phyloP scores from a whole-genome alignment of 1,284 basidiomycete species.

The Leccinum fuscescens region DNA sequence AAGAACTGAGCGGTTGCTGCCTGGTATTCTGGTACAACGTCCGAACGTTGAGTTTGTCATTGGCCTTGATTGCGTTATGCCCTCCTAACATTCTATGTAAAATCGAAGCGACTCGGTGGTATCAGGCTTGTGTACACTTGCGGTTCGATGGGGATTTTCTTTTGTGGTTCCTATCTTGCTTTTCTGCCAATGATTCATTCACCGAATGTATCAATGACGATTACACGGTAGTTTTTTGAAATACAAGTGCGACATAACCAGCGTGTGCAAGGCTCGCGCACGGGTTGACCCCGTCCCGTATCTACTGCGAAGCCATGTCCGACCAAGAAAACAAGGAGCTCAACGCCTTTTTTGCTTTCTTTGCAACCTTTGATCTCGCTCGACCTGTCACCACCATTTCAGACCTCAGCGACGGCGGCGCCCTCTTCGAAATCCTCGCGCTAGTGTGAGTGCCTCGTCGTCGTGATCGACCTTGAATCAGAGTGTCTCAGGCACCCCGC shows the following conservation, averaged over 20 bases:
- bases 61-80: neutral
- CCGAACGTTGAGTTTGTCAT: neutral
- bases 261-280: neutral
- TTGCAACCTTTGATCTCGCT: slow-evolving; percentile 67
- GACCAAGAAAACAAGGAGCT: slow-evolving; percentile 61
- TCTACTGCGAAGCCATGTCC: slow-evolving; percentile 34
- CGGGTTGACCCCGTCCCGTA: neutral
- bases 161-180: too few species aligned
- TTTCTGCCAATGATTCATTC: too few species aligned
- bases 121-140: neutral
- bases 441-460: slow-evolving; percentile 55
- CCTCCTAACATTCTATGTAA: neutral
- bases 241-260: neutral
- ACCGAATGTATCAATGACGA: too few species aligned
- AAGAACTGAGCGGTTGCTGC: slow-evolving; percentile 15
- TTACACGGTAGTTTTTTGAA: neutral
- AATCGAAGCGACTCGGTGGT: neutral
- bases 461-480: neutral
- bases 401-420: slow-evolving; percentile 74
- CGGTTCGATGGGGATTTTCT: too few species aligned
- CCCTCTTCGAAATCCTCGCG: slow-evolving; percentile 69
- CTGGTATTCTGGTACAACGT: neutral
- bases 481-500: slow-evolving; percentile 12
- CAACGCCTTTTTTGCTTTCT: slow-evolving; percentile 75
- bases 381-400: slow-evolving; percentile 56